Conservation (phyloP, 2,329 filamentous ascomycete species). For the Helotiales sp. region DNA sequence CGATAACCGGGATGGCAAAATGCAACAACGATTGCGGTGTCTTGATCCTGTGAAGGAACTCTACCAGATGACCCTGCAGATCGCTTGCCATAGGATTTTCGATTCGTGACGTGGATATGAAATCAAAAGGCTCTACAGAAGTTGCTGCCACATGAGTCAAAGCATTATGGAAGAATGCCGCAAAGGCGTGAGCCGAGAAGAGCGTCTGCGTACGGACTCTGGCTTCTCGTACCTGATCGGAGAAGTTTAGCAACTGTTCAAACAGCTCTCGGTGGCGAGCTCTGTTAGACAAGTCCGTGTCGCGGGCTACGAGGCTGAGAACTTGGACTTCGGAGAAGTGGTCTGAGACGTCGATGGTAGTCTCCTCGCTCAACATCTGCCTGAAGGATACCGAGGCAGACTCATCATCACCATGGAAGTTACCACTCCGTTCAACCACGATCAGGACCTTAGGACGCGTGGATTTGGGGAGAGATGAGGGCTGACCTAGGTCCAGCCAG, state of each 20-base stretch:
- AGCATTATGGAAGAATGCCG: conserved; percentile 26
- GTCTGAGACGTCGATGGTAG: conserved; percentile 24
- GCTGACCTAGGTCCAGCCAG: conserved; percentile 29
- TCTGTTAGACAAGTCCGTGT: conserved; percentile 25
- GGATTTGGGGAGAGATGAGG: conserved; percentile 24
- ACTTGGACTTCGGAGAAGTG: conserved; percentile 28
- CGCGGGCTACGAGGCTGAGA: conserved; percentile 18
- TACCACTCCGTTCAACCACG: conserved; percentile 15
- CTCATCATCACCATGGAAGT: conserved; percentile 19
- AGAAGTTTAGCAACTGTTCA: conserved; percentile 27
- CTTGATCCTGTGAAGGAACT: conserved; percentile 17
- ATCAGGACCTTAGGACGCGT: conserved; percentile 27
- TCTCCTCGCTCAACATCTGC: conserved; percentile 29
- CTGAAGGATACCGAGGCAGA: conserved; percentile 17
- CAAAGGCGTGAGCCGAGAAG: conserved; percentile 26
- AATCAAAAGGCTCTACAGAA: conserved; percentile 27
- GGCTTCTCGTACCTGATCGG: conserved; percentile 25
- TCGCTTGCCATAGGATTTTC: conserved; percentile 20
- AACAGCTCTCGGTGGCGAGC: conserved; percentile 25
- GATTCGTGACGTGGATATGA: conserved; percentile 23
- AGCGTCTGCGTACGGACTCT: conserved; percentile 19
- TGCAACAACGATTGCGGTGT: conserved; percentile 20
- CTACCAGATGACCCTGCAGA: conserved; percentile 20
- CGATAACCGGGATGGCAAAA: conserved; percentile 25
- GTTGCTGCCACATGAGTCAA: conserved; percentile 17